These are phyloP conservation scores for Nakazawaea wyomingensis DNA, from an alignment of 805 yeast species.

Conservation along the genomic window DNA sequence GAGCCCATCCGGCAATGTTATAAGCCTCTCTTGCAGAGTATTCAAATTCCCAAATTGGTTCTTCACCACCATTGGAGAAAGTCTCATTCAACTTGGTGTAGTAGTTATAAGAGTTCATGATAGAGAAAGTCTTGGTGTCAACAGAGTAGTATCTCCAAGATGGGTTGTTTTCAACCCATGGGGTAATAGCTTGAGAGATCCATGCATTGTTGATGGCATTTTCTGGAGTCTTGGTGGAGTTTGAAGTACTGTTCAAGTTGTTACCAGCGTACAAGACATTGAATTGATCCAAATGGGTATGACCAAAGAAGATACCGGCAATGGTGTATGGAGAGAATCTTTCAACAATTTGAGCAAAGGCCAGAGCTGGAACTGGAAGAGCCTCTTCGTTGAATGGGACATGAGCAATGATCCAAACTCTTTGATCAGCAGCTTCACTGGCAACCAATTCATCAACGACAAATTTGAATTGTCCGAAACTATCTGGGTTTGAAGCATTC, in stretches of 20 bases:
- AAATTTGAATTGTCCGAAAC: slow-evolving; percentile 57
- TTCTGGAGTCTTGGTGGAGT: slow-evolving; percentile 17
- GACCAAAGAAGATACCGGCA: slow-evolving; percentile 39
- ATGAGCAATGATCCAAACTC: slow-evolving; percentile 49
- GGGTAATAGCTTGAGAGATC: slow-evolving; percentile 37
- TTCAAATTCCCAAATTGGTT: slow-evolving; percentile 36
- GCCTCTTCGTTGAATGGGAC: slow-evolving; percentile 1
- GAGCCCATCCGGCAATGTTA: slow-evolving; percentile 29
- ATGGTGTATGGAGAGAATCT: slow-evolving; percentile 41
- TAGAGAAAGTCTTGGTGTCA: slow-evolving; percentile 35
- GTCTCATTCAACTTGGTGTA: slow-evolving; percentile 35
- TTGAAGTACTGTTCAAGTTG: no score
- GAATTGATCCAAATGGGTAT: slow-evolving; percentile 37
- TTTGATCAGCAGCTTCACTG: slow-evolving; percentile 49
- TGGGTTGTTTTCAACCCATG: slow-evolving; percentile 33
- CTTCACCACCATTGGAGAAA: slow-evolving; percentile 31
- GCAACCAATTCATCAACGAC: slow-evolving; percentile 57
- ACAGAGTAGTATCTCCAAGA: slow-evolving; percentile 40
- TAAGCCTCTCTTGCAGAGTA: slow-evolving; percentile 35
- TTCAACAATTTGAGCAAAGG: slow-evolving; percentile 34
- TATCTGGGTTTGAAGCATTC: slow-evolving; percentile 22
- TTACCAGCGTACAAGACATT: slow-evolving; percentile 26
- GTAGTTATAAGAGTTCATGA: slow-evolving; percentile 34
- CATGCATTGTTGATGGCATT: slow-evolving; percentile 40
- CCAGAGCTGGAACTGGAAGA: slow-evolving; percentile 29